These are phyloP conservation scores for Carex sylvatica DNA, from an alignment of 202 grass and related monocot genomes.

Conservation along the genomic window DNA sequence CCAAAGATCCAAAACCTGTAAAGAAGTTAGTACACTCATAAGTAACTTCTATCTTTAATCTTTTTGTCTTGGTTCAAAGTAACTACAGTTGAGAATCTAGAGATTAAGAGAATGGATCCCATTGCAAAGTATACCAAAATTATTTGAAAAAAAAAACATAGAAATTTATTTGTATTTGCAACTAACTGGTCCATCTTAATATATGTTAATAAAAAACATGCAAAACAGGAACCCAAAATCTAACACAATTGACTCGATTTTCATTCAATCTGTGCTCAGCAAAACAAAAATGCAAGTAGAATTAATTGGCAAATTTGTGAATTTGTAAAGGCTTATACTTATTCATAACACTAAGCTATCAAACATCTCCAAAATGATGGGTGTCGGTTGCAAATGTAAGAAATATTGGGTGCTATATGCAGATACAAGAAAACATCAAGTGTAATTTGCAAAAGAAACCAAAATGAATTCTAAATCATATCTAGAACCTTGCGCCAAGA, in stretches of 20 bases:
- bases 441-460: not conserved
- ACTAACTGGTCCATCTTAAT: not conserved
- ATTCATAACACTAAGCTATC: not conserved
- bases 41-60: not conserved
- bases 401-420: not conserved
- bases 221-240: not conserved
- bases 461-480: conserved; percentile 19
- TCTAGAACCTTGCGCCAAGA: conserved; percentile 86
- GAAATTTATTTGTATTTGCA: not conserved
- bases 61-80: not conserved
- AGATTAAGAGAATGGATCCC: not conserved
- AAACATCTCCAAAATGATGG: not conserved
- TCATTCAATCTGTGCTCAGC: not conserved
- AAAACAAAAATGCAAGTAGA: not conserved
- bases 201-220: not conserved
- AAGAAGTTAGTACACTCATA: not conserved
- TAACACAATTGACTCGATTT: not conserved
- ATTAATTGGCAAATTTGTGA: not conserved
- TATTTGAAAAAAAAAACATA: conserved; percentile 13
- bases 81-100: not conserved
- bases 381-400: not conserved
- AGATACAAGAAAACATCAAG: not conserved
- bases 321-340: not conserved
- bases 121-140: not conserved
- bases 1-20: conserved; percentile 73